Evolutionary conservation across 768 basidiomycete genomes (phyloP), one percentile per base, ranked within the genome.

Genomic region (Lentinula edodes): DNA sequence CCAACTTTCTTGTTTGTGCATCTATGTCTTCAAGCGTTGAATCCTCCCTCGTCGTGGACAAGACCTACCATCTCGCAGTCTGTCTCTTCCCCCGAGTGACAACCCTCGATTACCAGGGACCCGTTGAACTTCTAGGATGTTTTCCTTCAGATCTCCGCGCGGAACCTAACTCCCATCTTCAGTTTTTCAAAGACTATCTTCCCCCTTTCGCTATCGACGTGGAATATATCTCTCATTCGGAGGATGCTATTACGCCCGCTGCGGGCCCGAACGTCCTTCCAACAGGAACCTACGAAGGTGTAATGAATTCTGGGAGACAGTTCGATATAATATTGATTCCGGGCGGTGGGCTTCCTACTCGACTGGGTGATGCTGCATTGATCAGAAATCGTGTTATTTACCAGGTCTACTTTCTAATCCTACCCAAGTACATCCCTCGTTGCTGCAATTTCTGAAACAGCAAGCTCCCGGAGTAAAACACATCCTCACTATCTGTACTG

Each of bases 401-500:
- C 1, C 38, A 51, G 41, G 41, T 20, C 23, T 41, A 15, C n/a
- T 23, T 18, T 39, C 35, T 41, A 46, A n/a, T 41, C 48, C 46
- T 32, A 23, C 3, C 16, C 43, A 48, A 3, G 56, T 63, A 23
- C 32, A 63, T 42, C 41, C 41, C 39, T 61, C 64, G 15, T 38
- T 66, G 52, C 23, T 67, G 1, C 65, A 69, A 43, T 72, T 73
- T 48, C 46, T 74, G 42, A 69, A 68, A 62, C 54, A 62, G 46
- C 73, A 73, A 54, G 61, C 51, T 15, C 70, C 70, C 0, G 66
- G 65, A 20, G 72, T 69, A 3, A 70, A 72, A 66, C 72, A 76
- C 64, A 66, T 76, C 20, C 60, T 76, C 42, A 68, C 67, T 8
- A 72, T 77, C 16, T 76, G 76, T 63, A 73, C 70, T 13, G 75